Evolutionary conservation across 1,284 basidiomycete species (phyloP), one percentile per base, ranked within the genome.

Genomic region (Ganoderma lucidum): DNA sequence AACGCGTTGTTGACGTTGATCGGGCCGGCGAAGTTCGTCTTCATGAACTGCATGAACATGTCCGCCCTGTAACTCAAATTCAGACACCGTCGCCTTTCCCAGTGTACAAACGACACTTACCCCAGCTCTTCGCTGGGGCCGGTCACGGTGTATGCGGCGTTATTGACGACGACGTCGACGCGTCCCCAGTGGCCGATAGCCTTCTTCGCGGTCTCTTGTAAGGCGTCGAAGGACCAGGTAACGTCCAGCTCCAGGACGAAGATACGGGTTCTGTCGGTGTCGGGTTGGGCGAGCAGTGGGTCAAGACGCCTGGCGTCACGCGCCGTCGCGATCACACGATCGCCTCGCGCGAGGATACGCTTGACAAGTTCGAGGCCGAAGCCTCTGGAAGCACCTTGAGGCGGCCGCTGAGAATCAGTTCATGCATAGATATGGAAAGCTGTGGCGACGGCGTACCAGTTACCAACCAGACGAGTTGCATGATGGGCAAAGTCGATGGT

Each of bases 121-220:
- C 68, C 45, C 62, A 65, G 56, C 41, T 71, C 70, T 35, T 71
- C 70, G 55, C 65, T 71, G 17, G 68, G 62, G 9, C 67, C 70
- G 17, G 60, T 63, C 28, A 63, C 67, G 6, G 67, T 60, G 17
- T 55, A 63, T n/a, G 66, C 69, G 8, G 71, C 69, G 37, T 72
- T 72, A 65, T 81, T 82, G 14, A 82, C 81, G 4, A 82, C 66
- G 1, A 82, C 78, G 70, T 82, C 81, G 28, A 82, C 71, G 44
- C 74, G 74, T 8, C 80, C 80, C 77, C 77, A 81, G 30, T 78
- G 64, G 15, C 39, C 55, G 12, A 78, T 66, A 0, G 79, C 80
- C 30, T 77, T 73, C 6, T 74, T 69, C 14, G 78, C 75, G 1
- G 71, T 73, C 15, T 64, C 65, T 45, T 73, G 71, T 4, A 69